Evolutionary conservation across 2,329 filamentous ascomycete species (phyloP).

Genomic region (Sarocladium brachiariae): DNA sequence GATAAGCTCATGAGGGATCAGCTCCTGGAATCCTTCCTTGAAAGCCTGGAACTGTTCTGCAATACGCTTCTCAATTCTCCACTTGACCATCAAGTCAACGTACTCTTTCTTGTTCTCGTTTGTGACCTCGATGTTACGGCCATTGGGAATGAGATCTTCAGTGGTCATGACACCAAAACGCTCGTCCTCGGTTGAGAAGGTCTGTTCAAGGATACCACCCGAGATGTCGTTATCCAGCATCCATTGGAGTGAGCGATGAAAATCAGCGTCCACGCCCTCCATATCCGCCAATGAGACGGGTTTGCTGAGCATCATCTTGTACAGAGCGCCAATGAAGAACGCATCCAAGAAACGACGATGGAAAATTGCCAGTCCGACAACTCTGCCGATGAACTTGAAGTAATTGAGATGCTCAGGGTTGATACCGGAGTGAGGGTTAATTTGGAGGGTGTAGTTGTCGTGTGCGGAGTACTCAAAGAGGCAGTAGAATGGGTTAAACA

Average conservation of each 20-base stretch:
- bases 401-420: constrained; percentile 99
- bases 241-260: constrained; percentile 95
- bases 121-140: constrained; percentile 88
- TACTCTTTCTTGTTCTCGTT: constrained; percentile 99
- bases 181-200: constrained; percentile 95
- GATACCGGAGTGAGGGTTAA: constrained; percentile 98
- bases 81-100: constrained; percentile 96
- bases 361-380: constrained; percentile 96
- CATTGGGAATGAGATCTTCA: constrained; percentile 86
- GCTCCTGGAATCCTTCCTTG: constrained; percentile 93
- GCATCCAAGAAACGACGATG: constrained; percentile 95
- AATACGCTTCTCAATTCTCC: constrained; percentile 98
- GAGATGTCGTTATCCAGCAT: constrained; percentile 95
- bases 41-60: constrained; percentile 98
- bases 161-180: constrained; percentile 91
- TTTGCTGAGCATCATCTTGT: constrained; percentile 98
- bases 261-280: constrained; percentile 96
- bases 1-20: constrained; percentile 92
- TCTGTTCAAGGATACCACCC: constrained; percentile 86
- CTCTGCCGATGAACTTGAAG: constrained; percentile 98
- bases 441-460: constrained; percentile 99
- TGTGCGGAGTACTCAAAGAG: constrained; percentile 99
- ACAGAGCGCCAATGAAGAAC: constrained; percentile 97
- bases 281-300: constrained; percentile 88
- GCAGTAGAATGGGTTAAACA: constrained; percentile 99